Evolutionary conservation across 2,329 filamentous ascomycete species (phyloP), one percentile per base, ranked within the genome.

Genomic region (Grosmannia serpens): DNA sequence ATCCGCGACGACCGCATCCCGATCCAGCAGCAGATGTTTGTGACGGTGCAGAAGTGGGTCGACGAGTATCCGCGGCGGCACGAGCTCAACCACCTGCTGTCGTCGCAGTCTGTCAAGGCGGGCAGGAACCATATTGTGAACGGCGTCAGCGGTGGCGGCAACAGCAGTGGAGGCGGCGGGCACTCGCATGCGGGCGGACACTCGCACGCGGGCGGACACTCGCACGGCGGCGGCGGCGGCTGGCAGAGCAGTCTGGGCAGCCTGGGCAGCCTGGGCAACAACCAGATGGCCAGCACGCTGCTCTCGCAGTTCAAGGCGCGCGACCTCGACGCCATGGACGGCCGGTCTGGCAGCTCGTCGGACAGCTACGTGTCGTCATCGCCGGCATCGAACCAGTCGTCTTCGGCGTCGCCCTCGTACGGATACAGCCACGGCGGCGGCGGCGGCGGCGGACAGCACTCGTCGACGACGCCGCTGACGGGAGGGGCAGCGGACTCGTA

Each of bases 21-120:
- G 69, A 85, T 94, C 31, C 94, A 97, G 64, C 81, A 83, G 51
- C 85, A 85, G 56, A 99, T 99, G 94, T 97, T 89, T 73, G 79
- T 84, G 58, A 89, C 88, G 0, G 90, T 99, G 2, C 82, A 88
- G 66, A 79, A 81, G 60, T 99, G 92, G 92, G 86, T 83, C 0
- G 80, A 89, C 55, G 81, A 85, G 64, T 80, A 86, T 59, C 77
- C 84, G 3, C 84, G 87, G 62, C 83, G 84, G 50, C 75, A 82
- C 56, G 79, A 84, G 56, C 76, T 97, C 22, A 86, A 95, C 68
- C 75, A 82, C 57, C 67, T 94, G n/a, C 80, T 99, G 11, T 86
- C 83, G 53, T 90, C 91, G 0, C 85, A 95, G 57, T 90, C 88
- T 8, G 94, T 99, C 60, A 87, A 84, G 67, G 78, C 79, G 10